Conservation (phyloP, 768 basidiomycete species). For the Serendipita sp. region DNA sequence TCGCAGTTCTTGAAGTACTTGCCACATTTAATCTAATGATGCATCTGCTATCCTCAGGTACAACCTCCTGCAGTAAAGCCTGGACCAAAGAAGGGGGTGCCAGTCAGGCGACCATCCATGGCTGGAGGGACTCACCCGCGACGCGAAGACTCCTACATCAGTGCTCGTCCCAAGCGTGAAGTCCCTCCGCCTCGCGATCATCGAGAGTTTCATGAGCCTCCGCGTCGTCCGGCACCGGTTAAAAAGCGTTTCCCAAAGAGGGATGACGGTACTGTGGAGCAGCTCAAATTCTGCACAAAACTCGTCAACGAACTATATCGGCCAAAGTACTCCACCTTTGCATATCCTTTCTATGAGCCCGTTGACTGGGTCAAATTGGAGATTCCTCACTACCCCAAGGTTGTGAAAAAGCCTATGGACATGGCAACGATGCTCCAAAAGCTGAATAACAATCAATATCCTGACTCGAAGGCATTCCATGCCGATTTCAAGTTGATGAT, state of each 20-base stretch:
- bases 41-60: slow-evolving; percentile 15
- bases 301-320: slow-evolving; percentile 58
- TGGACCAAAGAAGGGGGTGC: slow-evolving; percentile 27
- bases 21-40: not conserved
- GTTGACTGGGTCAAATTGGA: slow-evolving; percentile 72
- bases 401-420: slow-evolving; percentile 95
- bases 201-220: slow-evolving; percentile 51
- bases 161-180: slow-evolving; percentile 84
- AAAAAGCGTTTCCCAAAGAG: slow-evolving; percentile 33
- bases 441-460: slow-evolving; percentile 61
- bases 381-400: slow-evolving; percentile 69
- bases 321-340: slow-evolving; percentile 58
- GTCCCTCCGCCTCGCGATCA: slow-evolving; percentile 89
- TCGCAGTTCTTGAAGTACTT: slow-evolving; percentile 4
- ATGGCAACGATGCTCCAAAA: slow-evolving; percentile 75
- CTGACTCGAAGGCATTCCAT: slow-evolving; percentile 63
- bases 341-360: slow-evolving; percentile 81
- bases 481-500: slow-evolving; percentile 92
- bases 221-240: slow-evolving; percentile 47
- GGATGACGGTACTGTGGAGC: slow-evolving; percentile 59
- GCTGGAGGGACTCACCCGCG: slow-evolving; percentile 62
- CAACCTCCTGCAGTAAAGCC: slow-evolving; percentile 28
- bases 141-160: slow-evolving; percentile 46
- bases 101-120: slow-evolving; percentile 56
- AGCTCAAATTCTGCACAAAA: slow-evolving; percentile 68